Evolutionary conservation across 2,329 filamentous ascomycete species (phyloP).

Genomic region (Teratosphaeria viscida): DNA sequence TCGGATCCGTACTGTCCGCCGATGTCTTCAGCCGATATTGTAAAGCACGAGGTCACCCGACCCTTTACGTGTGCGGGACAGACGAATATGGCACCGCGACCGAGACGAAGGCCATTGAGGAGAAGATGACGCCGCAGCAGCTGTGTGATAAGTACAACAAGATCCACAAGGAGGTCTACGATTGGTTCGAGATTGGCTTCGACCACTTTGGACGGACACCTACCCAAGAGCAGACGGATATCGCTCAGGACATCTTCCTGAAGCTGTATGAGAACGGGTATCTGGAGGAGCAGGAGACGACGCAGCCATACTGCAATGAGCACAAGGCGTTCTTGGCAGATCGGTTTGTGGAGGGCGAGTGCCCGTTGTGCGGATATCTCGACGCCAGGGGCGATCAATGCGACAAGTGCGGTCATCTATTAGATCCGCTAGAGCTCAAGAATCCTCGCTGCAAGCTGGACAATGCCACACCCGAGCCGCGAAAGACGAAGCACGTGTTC

Average conservation of each 20-base stretch:
- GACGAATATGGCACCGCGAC: constrained; percentile 96
- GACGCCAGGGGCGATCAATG: constrained; percentile 46
- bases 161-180: constrained; percentile 81
- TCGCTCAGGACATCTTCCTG: constrained; percentile 82
- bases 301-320: constrained; percentile 76
- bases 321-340: constrained; percentile 62
- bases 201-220: constrained; percentile 92
- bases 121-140: constrained; percentile 68
- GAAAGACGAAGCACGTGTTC: constrained; percentile 83
- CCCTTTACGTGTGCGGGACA: constrained; percentile 75
- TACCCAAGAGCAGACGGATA: constrained; percentile 78
- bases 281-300: constrained; percentile 75
- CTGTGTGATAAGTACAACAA: constrained; percentile 89
- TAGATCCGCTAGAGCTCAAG: constrained; percentile 50
- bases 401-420: constrained; percentile 39
- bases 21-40: constrained; percentile 69
- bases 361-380: constrained; percentile 54
- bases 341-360: constrained; percentile 72
- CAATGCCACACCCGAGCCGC: constrained; percentile 65
- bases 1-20: constrained; percentile 77
- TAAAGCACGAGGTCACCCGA: constrained; percentile 67
- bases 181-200: constrained; percentile 93
- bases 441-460: constrained; percentile 90
- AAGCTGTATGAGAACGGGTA: constrained; percentile 83
- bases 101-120: constrained; percentile 88